Evolutionary conservation across 2,329 filamentous ascomycete species (phyloP), one percentile per base, ranked within the genome.

Genomic region (Amauroascus niger): DNA sequence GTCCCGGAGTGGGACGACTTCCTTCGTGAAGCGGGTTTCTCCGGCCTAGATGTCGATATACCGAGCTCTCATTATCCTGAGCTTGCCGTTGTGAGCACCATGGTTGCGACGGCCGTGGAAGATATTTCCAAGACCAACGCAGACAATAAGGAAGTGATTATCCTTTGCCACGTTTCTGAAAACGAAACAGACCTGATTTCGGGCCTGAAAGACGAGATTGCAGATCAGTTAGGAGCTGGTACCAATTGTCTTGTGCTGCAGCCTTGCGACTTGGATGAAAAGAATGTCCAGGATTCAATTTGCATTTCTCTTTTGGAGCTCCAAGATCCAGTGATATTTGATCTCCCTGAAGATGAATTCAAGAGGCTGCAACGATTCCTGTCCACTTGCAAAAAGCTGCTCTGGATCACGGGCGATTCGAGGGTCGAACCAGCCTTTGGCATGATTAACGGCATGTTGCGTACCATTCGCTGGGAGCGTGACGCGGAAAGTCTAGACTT

Each of bases 371-470:
- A 62, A 6, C 59, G 61, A 13, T 43, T 68, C 8, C 56, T 69
- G 22, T 59, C 63, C 14, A 62, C 54, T 3, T 60, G 57, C 57
- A 58, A 55, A 47, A 58, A 59, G 1, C 50, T 71, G 11, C 57
- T 71, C 6, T 71, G 69, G 69, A 53, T 71, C 16, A 71, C 68
- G 1, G 60, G 58, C 1, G 64, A 66, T 37, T 57, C 62, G 0
- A 55, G 59, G 22, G 46, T 59, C 7, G 53, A 63, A 6, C 69
- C 69, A 2, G 57, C 62, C 11, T 59, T 67, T n/a, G 62, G 62
- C 20, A 61, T 68, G 33, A 60, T 66, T 26, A 56, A 63, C 18
- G 69, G 69, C 9, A 49, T 71, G 20, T 57, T 68, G 26, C 61
- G 69, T 14, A 63, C 65, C 6, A 58, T 69, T 18, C 65, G 66